Base-by-base conservation (phyloP, 2,329 filamentous ascomycete genomes). In the Sporothrix globosa region DNA sequence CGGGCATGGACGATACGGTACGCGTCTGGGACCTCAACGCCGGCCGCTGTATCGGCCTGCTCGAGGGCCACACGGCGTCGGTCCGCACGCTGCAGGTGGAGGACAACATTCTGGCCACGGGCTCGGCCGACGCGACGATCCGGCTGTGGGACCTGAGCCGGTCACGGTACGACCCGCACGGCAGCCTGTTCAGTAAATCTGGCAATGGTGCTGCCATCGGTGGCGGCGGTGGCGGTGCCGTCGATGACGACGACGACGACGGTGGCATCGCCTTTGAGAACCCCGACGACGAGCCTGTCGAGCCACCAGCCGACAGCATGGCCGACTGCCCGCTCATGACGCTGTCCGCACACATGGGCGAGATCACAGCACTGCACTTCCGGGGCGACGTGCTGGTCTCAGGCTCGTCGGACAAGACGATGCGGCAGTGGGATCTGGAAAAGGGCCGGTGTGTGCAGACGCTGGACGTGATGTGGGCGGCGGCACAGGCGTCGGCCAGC, bases 371-470 rank as follows among this genome's bases (percentile, higher is more conserved):
- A 9, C 85, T 99, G 30, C 91, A 98, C 81, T 97, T 99, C 82
- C 87, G 90, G 72, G 92, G 92, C 69, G 90, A 97, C 75, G 93
- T 92, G 0, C 86, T 99, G 19, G 93, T 99, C 44, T 99, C 96
- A 1, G 96, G 96, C 14, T 98, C 95, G 9, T 91, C 96, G 0
- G 96, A 99, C 82, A 99, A 99, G 85, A 99, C 96, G 1, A 84
- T 99, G 69, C 90, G 96, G 58, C 96, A 99, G 79, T 99, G 96
- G 96, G 96, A 99, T 83, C 85, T 99, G 66, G 92, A 95, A 76
- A 97, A 94, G 79, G 96, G 96, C n/a, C 91, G 96, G 65, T 98
- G 96, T 79, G 92, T 99, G 69, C 96, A 99, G 81, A 99, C 96
- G 2, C 84, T 99, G 65, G 96, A 99, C 80, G 95, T 99, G 7